Evolutionary conservation across 805 yeast species (phyloP), one percentile per base, ranked within the genome.

Genomic region (Phaffomyces thermotolerans): DNA sequence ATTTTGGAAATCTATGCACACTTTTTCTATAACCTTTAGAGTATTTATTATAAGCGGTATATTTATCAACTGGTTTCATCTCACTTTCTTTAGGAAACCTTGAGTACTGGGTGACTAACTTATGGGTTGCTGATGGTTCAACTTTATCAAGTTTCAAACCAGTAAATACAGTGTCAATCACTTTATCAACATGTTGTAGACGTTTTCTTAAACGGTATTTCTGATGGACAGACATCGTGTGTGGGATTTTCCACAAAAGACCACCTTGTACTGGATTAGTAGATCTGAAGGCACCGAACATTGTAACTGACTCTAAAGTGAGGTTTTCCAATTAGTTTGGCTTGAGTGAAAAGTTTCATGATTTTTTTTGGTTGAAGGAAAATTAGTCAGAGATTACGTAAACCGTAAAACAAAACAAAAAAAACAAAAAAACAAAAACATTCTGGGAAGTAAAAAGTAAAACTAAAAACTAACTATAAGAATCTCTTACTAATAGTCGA

Each of bases 161-260:
- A 15, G 71, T 57, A 52, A 75, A 76, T 20, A 89, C 69, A 8
- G 76, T 73, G 39, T 78, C 82, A 47, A 93, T 77, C 51, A 84
- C 90, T 15, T 72, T 57, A 67, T 93, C 99, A 40, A 93, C 97
- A 36, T 68, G 68, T 60, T 76, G 79, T 76, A 93, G 73, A 65
- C 99, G 79, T 50, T 76, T 73, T 68, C 97, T 78, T 60, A 87
- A 89, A 59, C 98, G 75, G 47, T 73, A 75, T 64, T 93, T 93
- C 60, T 89, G 96, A 12, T 75, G 78, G 31, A 72, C 68, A 3
- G 96, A 84, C 75, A 91, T 69, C 49, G 86, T 75, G 77, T 86
- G 82, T 47, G 91, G 84, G 41, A 70, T 72, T 62, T 83, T 84
- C 85, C 93, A 85, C 42, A 87, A 67, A 53, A 83, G 76, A 22